These are phyloP conservation scores for Dendrocalamus latiflorus DNA, from an alignment of 202 grass and related monocot species.

Conservation along the genomic window DNA sequence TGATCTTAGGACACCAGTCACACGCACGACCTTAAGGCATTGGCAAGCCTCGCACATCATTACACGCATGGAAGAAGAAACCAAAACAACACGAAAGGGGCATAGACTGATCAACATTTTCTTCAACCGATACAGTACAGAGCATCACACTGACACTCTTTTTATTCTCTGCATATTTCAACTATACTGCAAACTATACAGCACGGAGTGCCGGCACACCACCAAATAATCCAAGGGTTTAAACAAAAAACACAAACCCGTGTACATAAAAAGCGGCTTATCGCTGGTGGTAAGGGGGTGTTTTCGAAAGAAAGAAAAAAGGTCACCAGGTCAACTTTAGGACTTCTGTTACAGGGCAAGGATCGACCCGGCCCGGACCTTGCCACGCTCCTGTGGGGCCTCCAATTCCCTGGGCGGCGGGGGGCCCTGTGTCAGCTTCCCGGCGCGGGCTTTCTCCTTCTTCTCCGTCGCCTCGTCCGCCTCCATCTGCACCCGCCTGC, in stretches of 20 bases:
- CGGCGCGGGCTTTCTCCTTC: not conserved
- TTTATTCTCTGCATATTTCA: not conserved
- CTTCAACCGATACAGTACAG: too few relatives aligned
- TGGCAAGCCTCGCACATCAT: not conserved
- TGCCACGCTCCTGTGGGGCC: constrained; percentile 8
- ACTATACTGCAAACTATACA: not conserved
- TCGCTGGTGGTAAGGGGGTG: not conserved
- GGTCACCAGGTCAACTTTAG: not conserved
- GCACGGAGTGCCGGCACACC: not conserved
- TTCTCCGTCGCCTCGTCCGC: constrained; percentile 37
- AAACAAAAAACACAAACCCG: constrained; percentile 27
- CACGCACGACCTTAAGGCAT: not conserved
- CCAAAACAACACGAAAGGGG: not conserved
- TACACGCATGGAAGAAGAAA: not conserved
- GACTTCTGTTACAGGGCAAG: not conserved
- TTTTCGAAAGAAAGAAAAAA: not conserved
- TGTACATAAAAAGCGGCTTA: not conserved
- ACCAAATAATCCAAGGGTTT: constrained; percentile 5
- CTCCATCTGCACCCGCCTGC: constrained; percentile 43
- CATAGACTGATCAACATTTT: not conserved
- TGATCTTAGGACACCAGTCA: not conserved
- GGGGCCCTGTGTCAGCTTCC: not conserved
- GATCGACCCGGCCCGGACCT: constrained; percentile 20
- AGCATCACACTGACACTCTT: not conserved
- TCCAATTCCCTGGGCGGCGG: not conserved